These are phyloP conservation scores for Huntiella omanensis DNA, from an alignment of 2,329 filamentous ascomycete species.

Conservation along the genomic window DNA sequence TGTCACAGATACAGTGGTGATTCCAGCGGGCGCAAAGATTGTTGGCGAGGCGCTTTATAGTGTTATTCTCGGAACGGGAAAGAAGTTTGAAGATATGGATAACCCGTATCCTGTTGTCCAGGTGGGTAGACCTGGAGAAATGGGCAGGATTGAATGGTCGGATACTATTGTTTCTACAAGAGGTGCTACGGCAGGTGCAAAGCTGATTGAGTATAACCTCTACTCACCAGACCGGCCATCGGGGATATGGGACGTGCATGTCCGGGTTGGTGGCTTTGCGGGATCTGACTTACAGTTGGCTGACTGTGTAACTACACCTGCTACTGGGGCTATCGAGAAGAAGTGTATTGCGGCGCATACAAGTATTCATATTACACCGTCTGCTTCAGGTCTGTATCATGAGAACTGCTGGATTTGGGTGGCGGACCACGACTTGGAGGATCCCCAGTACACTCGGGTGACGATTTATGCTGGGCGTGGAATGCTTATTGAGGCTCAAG, in stretches of 20 bases:
- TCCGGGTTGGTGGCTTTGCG: slow-evolving; percentile 53
- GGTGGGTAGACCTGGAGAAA: slow-evolving; percentile 43
- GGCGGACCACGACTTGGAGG: slow-evolving; percentile 37
- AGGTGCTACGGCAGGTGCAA: slow-evolving; percentile 47
- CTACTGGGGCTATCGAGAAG: slow-evolving; percentile 13
- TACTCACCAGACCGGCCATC: slow-evolving; percentile 24
- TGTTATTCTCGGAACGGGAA: slow-evolving; percentile 35
- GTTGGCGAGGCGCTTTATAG: slow-evolving; percentile 39
- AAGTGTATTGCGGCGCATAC: slow-evolving; percentile 25
- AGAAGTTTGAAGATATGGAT: slow-evolving; percentile 34
- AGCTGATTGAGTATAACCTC: slow-evolving; percentile 58
- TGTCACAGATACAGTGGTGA: slow-evolving; percentile 33
- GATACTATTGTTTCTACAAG: slow-evolving; percentile 54
- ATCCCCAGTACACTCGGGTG: slow-evolving; percentile 27
- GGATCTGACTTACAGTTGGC: slow-evolving; percentile 50
- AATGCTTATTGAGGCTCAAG: slow-evolving; percentile 23
- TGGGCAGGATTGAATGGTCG: slow-evolving; percentile 48
- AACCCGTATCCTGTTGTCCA: slow-evolving; percentile 46
- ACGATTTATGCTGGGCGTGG: slow-evolving; percentile 35
- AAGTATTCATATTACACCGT: slow-evolving; percentile 23
- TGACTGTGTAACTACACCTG: slow-evolving; percentile 40
- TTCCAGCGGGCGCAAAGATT: slow-evolving; percentile 32
- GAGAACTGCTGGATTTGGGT: slow-evolving; percentile 30
- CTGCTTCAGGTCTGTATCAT: slow-evolving; percentile 21
- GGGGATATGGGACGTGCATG: slow-evolving; percentile 60